phyloP scores from a whole-genome alignment of 129 eudicot species.

The Chrysanthemum makinoi region DNA sequence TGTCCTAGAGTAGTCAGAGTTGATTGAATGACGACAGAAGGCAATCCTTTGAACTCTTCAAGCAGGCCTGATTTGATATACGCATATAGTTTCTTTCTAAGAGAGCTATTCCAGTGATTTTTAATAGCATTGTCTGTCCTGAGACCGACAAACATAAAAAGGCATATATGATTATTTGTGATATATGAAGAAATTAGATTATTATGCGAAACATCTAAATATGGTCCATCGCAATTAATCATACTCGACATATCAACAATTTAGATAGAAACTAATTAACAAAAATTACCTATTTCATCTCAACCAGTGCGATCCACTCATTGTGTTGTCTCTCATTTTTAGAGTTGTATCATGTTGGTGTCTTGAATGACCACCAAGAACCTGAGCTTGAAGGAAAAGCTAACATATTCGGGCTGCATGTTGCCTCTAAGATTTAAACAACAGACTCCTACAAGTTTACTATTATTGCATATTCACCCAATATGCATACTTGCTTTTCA shows the following conservation, averaged over 20 bases:
- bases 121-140: conserved; percentile 66
- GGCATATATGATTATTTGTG: no score
- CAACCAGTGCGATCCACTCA: no score
- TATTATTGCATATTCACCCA: conserved; percentile 30
- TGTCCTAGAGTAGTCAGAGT: conserved; percentile 35
- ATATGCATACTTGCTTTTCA: conserved; percentile 29
- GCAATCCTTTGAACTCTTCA: conserved; percentile 43
- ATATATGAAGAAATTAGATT: no score
- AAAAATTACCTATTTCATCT: no score
- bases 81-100: conserved; percentile 34
- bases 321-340: no score
- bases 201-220: no score
- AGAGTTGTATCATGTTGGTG: background rate
- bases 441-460: conserved; percentile 43
- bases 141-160: conserved; percentile 10
- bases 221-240: no score
- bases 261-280: no score
- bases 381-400: conserved; percentile 66
- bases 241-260: no score
- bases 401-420: conserved; percentile 22
- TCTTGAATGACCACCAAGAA: conserved; percentile 2
- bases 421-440: conserved; percentile 60
- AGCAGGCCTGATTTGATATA: conserved; percentile 36
- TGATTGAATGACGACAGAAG: conserved; percentile 45
- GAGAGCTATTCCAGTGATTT: conserved; percentile 42